Evolutionary conservation across 2,329 filamentous ascomycete genomes (phyloP), one percentile per base, ranked within the genome.

Genomic region (Cladosporium sphaerospermum): DNA sequence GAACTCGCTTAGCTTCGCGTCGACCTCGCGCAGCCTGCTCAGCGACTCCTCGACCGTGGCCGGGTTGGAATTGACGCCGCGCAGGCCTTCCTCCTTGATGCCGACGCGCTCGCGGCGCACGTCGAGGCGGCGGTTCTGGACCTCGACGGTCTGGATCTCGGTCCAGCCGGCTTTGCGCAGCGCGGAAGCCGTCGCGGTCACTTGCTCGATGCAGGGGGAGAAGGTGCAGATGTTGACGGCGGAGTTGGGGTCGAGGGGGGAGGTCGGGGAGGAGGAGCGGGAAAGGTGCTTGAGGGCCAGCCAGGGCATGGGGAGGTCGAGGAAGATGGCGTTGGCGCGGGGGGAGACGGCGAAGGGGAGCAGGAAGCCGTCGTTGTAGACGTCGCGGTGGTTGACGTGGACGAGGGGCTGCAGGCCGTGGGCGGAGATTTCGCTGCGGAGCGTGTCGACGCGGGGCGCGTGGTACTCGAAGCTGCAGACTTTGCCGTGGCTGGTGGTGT

Each of bases 201-300:
- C 92, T 73, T 99, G 93, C 71, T 99, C 93, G 59, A 99, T 95
- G 70, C 93, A 99, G 0, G 93, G 93, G 1, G 88, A 95, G 73
- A 99, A 99, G 0, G 90, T 95, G 74, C 93, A 99, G 52, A 99
- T 80, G 65, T 93, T 80, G 1, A 85, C 82, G 4, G 86, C 79
- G 40, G 81, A 78, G n/a, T 78, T 77, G 0, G 88, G 83, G 60
- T 93, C 85, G 9, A 97, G 77, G 0, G 81, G 77, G 1, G 79
- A 78, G 37, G 59, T 59, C 19, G 64, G 57, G 23, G 23, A 7
- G 9, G 47, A 53, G 11, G 56, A 60, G 62, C 88, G 78, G 1
- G 84, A 82, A n/a, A 93, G 75, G 62, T 92, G 86, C 40, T 82
- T 84, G 32, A 93, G 74, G 3, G 88, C 88, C 56, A 86, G 78